phyloP scores from a whole-genome alignment of 73 alveolate species.

The Paramecium octaurelia region DNA sequence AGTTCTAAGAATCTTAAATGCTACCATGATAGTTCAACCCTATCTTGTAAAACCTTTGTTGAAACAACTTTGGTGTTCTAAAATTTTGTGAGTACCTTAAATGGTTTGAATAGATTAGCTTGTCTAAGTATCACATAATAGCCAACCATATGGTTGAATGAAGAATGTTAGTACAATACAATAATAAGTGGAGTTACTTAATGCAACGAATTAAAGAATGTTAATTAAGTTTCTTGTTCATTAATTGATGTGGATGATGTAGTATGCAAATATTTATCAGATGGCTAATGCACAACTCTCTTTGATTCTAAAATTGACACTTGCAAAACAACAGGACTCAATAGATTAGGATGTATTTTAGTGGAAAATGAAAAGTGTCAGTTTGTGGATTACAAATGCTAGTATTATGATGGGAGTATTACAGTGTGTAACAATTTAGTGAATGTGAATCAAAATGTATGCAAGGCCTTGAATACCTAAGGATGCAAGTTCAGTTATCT shows the following conservation, averaged over 20 bases:
- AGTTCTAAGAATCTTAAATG: neutral
- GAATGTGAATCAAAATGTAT: neutral
- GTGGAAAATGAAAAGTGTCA: neutral
- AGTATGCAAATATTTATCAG: neutral
- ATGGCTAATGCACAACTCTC: neutral
- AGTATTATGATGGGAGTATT: neutral
- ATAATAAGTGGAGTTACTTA: neutral
- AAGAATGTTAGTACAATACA: neutral
- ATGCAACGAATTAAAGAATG: neutral
- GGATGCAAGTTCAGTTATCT: neutral
- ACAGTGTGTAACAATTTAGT: neutral
- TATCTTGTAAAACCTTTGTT: slow-evolving; percentile 4
- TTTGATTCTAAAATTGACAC: neutral
- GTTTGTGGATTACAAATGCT: neutral
- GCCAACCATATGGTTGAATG: neutral
- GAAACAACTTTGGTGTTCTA: neutral
- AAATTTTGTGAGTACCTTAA: neutral
- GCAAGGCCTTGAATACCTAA: neutral
- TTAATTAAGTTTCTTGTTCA: neutral
- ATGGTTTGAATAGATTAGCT: slow-evolving; percentile 19
- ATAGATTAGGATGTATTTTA: neutral
- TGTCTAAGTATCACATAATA: neutral
- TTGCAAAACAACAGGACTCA: neutral
- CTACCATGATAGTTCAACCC: neutral
- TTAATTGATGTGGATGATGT: neutral